Percentiles rank a stretch among this genome's conserved stretches.
Conservation (phyloP, 2,329 filamentous ascomycete species). For the Cladosporium sp. region DNA sequence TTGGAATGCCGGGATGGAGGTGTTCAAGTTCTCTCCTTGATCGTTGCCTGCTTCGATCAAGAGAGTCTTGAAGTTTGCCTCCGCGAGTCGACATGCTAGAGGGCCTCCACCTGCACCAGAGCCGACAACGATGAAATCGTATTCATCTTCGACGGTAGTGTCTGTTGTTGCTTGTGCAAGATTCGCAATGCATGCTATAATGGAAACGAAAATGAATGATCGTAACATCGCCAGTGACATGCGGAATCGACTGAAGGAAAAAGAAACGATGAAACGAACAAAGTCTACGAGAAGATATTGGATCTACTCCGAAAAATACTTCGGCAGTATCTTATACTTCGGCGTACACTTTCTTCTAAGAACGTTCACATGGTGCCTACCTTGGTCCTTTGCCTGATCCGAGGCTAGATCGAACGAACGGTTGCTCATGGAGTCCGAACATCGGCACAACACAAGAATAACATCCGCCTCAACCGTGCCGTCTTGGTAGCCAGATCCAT, state of each 20-base stretch:
- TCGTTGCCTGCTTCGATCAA: slow-evolving; percentile 60
- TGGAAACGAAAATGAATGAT: neutral
- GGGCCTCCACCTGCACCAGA: slow-evolving; percentile 58
- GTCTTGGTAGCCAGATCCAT: too few relatives aligned
- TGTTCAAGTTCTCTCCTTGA: slow-evolving; percentile 48
- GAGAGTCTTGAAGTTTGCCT: slow-evolving; percentile 56
- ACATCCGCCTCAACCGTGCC: too few relatives aligned
- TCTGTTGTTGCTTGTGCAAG: neutral
- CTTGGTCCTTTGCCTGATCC: too few relatives aligned
- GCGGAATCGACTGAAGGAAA: neutral
- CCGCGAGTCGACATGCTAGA: slow-evolving; percentile 47
- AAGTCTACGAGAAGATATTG: neutral
- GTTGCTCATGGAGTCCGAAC: too few relatives aligned
- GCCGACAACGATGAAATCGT: slow-evolving; percentile 61
- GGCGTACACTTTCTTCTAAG: too few relatives aligned
- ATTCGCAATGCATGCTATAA: neutral
- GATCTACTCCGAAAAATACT: too few relatives aligned
- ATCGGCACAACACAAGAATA: too few relatives aligned
- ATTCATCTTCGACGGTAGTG: slow-evolving; percentile 27
- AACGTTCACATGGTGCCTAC: too few relatives aligned
- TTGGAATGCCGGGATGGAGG: slow-evolving; percentile 53
- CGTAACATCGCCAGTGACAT: neutral
- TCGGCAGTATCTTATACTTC: too few relatives aligned
- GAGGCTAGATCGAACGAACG: too few relatives aligned
- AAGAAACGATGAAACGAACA: neutral